A percentile compares a stretch with the other conserved stretches of the same genome.
Evolutionary conservation across 768 basidiomycete species (phyloP).

Genomic region (Macrolepiota albuminosa): DNA sequence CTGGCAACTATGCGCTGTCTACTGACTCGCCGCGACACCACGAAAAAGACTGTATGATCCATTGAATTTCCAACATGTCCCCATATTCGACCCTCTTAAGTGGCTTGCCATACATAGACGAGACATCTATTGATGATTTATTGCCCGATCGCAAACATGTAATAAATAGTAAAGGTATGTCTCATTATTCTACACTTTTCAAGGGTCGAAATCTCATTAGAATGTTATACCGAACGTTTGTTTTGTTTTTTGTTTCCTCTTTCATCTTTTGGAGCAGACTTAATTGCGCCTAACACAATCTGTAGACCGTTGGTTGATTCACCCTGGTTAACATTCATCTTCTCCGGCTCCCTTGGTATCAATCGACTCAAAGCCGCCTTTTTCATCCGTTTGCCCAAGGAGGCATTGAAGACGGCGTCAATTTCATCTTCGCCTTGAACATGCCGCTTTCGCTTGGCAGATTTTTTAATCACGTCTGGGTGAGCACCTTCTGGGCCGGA

Average conservation of each 20-base stretch:
- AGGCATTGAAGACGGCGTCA: constrained; percentile 61
- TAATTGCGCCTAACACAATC: constrained; percentile 56
- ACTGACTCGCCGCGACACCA: too few species aligned
- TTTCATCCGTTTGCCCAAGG: constrained; percentile 55
- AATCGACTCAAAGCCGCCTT: constrained; percentile 38
- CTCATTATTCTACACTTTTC: background rate
- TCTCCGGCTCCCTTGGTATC: constrained; percentile 1
- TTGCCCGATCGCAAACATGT: background rate
- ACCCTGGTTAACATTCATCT: constrained; percentile 11
- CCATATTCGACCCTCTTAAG: background rate
- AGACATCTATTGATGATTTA: background rate
- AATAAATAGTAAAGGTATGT: background rate
- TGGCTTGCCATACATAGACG: background rate
- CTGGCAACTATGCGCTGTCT: too few species aligned
- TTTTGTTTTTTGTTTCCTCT: constrained; percentile 25
- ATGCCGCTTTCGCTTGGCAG: constrained; percentile 40
- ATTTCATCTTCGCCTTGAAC: constrained; percentile 58
- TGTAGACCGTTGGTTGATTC: constrained; percentile 35
- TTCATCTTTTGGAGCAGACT: constrained; percentile 47
- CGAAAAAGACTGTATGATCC: background rate
- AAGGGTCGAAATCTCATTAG: background rate
- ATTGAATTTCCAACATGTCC: background rate
- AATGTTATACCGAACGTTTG: background rate
- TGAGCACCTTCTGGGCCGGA: background rate
- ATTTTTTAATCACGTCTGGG: background rate